Percentiles rank a stretch among this genome's conserved stretches.
phyloP scores from a whole-genome alignment of 2,329 filamentous ascomycete species.

The Colletotrichum cordylinicola region DNA sequence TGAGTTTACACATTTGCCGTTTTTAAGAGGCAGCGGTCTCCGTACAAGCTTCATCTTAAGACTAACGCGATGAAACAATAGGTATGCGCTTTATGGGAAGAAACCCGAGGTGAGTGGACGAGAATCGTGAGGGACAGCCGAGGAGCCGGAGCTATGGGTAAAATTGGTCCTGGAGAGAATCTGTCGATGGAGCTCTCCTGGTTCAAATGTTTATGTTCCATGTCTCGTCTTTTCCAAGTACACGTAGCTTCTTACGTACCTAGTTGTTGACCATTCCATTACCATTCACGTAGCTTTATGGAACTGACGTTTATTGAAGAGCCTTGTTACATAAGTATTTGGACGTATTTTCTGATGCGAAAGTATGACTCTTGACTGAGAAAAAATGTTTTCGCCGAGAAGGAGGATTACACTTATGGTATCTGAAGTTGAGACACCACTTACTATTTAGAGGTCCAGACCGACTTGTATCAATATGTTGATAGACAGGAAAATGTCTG shows the following conservation, averaged over 20 bases:
- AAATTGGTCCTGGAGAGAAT: neutral
- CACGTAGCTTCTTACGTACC: neutral
- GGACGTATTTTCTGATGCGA: neutral
- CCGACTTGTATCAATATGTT: too few species aligned
- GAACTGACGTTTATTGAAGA: neutral
- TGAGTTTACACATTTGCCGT: neutral
- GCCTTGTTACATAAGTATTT: neutral
- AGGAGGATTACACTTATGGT: neutral
- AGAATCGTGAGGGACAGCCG: neutral
- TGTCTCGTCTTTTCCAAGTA: neutral
- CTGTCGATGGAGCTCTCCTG: neutral
- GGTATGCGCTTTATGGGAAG: neutral
- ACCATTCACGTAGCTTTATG: too few species aligned
- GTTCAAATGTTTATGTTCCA: neutral
- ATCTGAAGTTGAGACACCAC: neutral
- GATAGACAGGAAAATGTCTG: too few species aligned
- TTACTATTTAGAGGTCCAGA: neutral
- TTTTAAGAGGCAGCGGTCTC: neutral
- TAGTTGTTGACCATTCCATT: neutral
- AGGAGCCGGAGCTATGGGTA: neutral
- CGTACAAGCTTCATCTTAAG: neutral
- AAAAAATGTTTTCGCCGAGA: neutral
- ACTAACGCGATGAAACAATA: neutral
- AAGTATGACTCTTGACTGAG: rapidly evolving
- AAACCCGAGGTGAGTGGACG: neutral